phyloP scores from a whole-genome alignment of 441 rosid genomes.

The Pelargonium fulgidum region DNA sequence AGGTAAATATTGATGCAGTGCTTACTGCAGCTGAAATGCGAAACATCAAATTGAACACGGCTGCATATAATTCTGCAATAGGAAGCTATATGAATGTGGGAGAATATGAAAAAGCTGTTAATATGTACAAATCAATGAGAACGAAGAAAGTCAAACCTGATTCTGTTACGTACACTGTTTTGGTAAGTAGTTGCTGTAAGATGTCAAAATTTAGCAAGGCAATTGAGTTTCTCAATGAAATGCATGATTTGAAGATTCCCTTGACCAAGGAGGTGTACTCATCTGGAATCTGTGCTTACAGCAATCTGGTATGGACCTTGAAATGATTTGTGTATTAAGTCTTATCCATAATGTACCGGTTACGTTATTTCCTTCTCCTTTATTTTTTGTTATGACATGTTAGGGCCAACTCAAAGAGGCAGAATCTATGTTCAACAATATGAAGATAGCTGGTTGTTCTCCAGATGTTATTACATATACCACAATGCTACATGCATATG shows the following conservation, averaged over 20 bases:
- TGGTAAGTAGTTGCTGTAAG: slow-evolving; percentile 71
- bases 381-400: slow-evolving; percentile 9
- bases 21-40: slow-evolving; percentile 75
- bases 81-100: slow-evolving; percentile 78
- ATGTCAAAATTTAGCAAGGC: slow-evolving; percentile 69
- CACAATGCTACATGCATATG: slow-evolving; percentile 71
- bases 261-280: slow-evolving; percentile 78
- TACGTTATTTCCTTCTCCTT: background rate
- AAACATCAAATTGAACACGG: slow-evolving; percentile 65
- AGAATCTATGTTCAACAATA: slow-evolving; percentile 63
- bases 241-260: slow-evolving; percentile 49
- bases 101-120: slow-evolving; percentile 61
- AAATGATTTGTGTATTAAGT: background rate
- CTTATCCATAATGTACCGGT: background rate
- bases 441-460: slow-evolving; percentile 59
- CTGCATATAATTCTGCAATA: slow-evolving; percentile 82
- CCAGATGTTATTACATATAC: slow-evolving; percentile 79
- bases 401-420: slow-evolving; percentile 73
- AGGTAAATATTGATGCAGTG: slow-evolving; percentile 65
- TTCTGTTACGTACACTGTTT: slow-evolving; percentile 68
- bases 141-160: slow-evolving; percentile 55
- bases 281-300: slow-evolving; percentile 59
- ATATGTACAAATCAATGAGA: slow-evolving; percentile 64
- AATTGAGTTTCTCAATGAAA: slow-evolving; percentile 54
- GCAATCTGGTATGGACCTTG: slow-evolving; percentile 60